Evolutionary conservation across 139 green algal genomes (phyloP), one percentile per base, ranked within the genome.

Genomic region (Micromonas pusilla): DNA sequence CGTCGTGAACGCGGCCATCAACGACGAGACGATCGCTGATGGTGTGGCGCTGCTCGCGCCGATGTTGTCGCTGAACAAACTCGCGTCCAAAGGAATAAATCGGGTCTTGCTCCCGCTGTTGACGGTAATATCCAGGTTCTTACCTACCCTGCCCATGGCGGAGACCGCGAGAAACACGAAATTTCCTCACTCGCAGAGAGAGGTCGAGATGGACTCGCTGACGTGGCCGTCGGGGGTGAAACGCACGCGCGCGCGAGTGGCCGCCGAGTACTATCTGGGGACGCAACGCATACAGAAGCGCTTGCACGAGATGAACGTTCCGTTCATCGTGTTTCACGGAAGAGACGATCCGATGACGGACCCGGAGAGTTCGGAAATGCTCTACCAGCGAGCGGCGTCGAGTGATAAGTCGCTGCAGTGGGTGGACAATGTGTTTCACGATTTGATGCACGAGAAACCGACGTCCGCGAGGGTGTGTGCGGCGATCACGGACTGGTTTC

Each of bases 261-360:
- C 68, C 0, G 2, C 36, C 19, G 68, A 75, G 25, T 32, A 21
- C 25, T 75, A 64, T 21, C 13, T 53, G 21, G 33, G 37, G n/a
- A 75, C 68, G 21, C 3, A 62, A 2, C 21, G 33, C 26, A 34
- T 62, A 19, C 52, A 75, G 21, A 75, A 60, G 62, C 36, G 30
- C 9, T 38, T 75, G 25, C 34, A 75, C 21, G 30, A 39, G 37
- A 63, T 75, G 20, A 75, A 38, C 37, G 6, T 33, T 3, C 68
- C 68, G 37, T 28, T 75, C 1, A 63, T 75, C 3, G 37, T 36
- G 3, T 75, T 75, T 23, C 68, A 75, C 68, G 37, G 37, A 2
- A 62, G 19, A 30, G 68, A 75, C 33, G 68, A 75, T 62, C 68
- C 20, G 21, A 75, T 75, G 68, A 75, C 68, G 37, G 68, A 75